Evolutionary conservation across 371 early-diverging fungal genomes (phyloP).

Genomic region (Entomophthora muscae): DNA sequence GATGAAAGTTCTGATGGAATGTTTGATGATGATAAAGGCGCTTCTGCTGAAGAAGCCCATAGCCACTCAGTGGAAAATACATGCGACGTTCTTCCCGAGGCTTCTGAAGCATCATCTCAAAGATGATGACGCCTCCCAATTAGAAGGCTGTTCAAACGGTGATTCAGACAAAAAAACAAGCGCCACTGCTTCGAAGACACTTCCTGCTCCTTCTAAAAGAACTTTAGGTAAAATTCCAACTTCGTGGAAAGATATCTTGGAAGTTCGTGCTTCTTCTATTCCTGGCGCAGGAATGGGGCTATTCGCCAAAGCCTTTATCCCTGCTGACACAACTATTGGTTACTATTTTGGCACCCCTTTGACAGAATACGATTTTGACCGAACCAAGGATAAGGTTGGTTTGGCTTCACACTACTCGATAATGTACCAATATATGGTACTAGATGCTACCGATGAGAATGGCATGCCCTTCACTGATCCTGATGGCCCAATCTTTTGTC

Average conservation of each 20-base stretch:
- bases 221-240: conserved; percentile 21
- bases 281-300: conserved; percentile 52
- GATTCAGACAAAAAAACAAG: too few species aligned
- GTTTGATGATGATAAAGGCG: neutral
- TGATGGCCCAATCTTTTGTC: conserved; percentile 45
- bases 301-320: conserved; percentile 54
- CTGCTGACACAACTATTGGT: conserved; percentile 50
- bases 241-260: conserved; percentile 35
- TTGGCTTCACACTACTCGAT: conserved; percentile 58
- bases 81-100: neutral
- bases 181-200: neutral
- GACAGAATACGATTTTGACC: conserved; percentile 77
- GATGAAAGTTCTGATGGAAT: neutral
- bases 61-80: neutral
- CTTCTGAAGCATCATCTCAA: neutral
- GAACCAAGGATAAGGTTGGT: conserved; percentile 59
- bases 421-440: conserved; percentile 60
- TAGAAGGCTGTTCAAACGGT: too few species aligned
- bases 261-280: conserved; percentile 36
- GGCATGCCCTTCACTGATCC: conserved; percentile 51
- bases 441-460: conserved; percentile 66
- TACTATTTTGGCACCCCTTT: conserved; percentile 88
- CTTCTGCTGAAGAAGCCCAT: neutral
- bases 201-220: neutral
- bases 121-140: neutral